Percentiles rank a stretch among this genome's conserved stretches.
Evolutionary conservation across 2,329 filamentous ascomycete genomes (phyloP).

Genomic region (Alternaria alternata): DNA sequence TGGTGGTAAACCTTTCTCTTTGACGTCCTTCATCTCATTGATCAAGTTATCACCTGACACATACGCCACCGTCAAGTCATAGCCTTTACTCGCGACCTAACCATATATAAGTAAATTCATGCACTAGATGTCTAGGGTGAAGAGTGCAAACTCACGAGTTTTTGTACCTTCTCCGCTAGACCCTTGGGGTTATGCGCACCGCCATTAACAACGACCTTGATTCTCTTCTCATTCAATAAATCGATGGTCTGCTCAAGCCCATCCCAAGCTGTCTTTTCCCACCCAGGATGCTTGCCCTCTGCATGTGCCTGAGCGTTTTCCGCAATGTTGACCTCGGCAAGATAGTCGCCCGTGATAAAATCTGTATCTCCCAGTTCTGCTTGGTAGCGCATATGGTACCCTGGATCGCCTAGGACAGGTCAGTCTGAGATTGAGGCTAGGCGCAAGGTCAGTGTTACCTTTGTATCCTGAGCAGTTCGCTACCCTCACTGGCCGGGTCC

Average conservation of each 20-base stretch:
- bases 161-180: conserved; percentile 57
- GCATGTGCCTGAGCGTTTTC: conserved; percentile 55
- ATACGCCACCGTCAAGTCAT: conserved; percentile 55
- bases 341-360: conserved; percentile 54
- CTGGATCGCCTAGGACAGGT: conserved; percentile 42
- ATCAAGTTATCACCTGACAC: conserved; percentile 58
- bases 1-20: conserved; percentile 48
- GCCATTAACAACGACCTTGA: conserved; percentile 66
- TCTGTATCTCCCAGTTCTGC: conserved; percentile 49
- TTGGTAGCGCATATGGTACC: conserved; percentile 49
- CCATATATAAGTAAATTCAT: background rate
- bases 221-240: conserved; percentile 57
- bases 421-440: conserved; percentile 4
- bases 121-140: background rate
- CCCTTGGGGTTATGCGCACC: conserved; percentile 64
- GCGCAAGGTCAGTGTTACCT: conserved; percentile 17
- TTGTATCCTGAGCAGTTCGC: conserved; percentile 52
- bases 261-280: conserved; percentile 59
- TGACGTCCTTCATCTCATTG: conserved; percentile 38
- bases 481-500: conserved; percentile 45
- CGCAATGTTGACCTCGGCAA: conserved; percentile 57
- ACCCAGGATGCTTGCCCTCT: conserved; percentile 54
- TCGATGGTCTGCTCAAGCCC: conserved; percentile 57
- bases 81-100: conserved; percentile 46
- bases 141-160: conserved; percentile 41